Base-by-base conservation (phyloP, 2,329 filamentous ascomycete species). In the Stromatinia cepivora region DNA sequence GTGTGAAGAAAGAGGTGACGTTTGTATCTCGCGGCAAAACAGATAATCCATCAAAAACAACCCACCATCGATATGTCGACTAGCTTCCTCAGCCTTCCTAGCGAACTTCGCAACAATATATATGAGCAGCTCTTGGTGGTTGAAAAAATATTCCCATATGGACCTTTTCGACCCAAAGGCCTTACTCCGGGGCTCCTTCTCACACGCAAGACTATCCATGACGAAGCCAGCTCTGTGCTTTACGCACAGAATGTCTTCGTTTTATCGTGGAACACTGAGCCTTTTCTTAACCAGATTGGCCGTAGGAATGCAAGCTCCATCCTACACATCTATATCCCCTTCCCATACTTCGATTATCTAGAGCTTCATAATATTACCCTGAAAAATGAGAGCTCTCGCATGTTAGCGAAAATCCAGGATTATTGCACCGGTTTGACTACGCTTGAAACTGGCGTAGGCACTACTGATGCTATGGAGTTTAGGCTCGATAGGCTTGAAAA, bases 241-340 rank as follows among this genome's bases (percentile, higher is more conserved):
- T 76, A 76, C 61, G 36, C 68, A 48, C 48, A 71, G 52, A 75
- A 75, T 66, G 34, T 48, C 54, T 76, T 76, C 63, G 64, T 74
- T 67, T 72, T 76, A 54, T 34, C 15, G n/a, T 54, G 15, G 66
- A 31, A 9, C 46, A 9, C 69, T 52, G 53, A 66, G 50, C 17
- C 54, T 5, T 76, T 76, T 66, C 71, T 76, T 15, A 28, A 71
- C 15, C 56, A 20, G 61, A 75, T 76, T 53, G 74, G 74, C 54
- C 57, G 36, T 28, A 63, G 36, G 1, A 76, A 76, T 56, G 71
- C 73, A 67, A 70, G 57, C 62, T 70, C 22, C 68, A 74, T 76
- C 56, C 45, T 25, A 22, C 17, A 69, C 67, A 22, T 73, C 28
- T 53, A n/a, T 50, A 52, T 72, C 69, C 22, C 68, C 48, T 75